phyloP scores from a whole-genome alignment of 73 alveolate species.

The Strombidium stylifer region DNA sequence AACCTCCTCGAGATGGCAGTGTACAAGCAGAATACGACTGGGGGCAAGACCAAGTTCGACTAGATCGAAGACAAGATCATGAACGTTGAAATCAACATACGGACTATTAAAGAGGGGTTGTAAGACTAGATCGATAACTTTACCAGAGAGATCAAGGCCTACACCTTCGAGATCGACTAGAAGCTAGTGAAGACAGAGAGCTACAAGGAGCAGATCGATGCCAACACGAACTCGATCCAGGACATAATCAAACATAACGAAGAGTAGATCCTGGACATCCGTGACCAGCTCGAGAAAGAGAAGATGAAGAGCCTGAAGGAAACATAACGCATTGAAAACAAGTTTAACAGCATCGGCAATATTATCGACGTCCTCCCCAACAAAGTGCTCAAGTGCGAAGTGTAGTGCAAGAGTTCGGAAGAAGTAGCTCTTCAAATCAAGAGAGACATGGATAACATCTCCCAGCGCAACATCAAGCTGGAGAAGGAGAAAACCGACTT shows the following conservation, averaged over 20 bases:
- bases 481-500: slow-evolving; percentile 1
- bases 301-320: too few species aligned
- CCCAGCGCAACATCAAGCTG: neutral
- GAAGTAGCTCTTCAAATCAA: neutral
- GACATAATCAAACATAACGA: slow-evolving; percentile 1
- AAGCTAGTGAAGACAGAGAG: slow-evolving; percentile 2
- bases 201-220: slow-evolving; percentile 15
- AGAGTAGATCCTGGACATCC: neutral
- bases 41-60: slow-evolving; percentile 11
- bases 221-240: neutral
- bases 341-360: too few species aligned
- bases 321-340: too few species aligned
- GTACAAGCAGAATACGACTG: slow-evolving; percentile 5
- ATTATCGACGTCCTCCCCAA: too few species aligned
- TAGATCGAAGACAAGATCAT: slow-evolving; percentile 16
- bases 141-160: neutral
- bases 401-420: neutral
- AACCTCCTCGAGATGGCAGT: slow-evolving; percentile 2
- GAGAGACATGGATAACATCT: neutral
- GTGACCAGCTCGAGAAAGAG: too few species aligned
- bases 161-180: neutral
- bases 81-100: neutral
- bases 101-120: neutral
- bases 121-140: neutral
- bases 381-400: too few species aligned